Base-by-base conservation (phyloP, 345 rosid species). In the Aegle marmelos region DNA sequence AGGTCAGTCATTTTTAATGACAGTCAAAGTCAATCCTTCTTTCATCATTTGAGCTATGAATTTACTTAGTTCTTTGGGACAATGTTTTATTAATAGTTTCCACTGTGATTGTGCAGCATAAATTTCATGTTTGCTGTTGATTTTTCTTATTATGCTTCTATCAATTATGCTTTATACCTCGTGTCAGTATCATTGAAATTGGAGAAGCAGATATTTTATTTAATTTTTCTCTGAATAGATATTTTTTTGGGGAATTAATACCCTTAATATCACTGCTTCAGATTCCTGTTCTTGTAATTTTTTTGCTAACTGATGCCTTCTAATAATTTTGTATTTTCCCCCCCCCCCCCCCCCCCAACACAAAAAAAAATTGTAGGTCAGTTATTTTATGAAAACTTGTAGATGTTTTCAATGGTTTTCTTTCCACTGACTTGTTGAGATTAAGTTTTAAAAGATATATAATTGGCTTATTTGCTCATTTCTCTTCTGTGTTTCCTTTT, bases 1-100 rank as follows among this genome's bases (percentile, higher is more conserved):
- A 68, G 98, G 98, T 94, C 66, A 79, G 83, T 72, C 31, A 61
- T 75, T 75, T 67, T 36, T 56, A 21, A 19, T 36, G 10, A 22
- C 68, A 27, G 6, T 68, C 39, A 33, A 61, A 48, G 36, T 68
- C 19, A 56, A 67, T 16, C 14, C 21, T 68, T 67, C 59, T 37
- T 62, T 41, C 41, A 31, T 22, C 30, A n/a, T 33, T 53, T 65
- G 7, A 48, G 48, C 17, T 11, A 6, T 37, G 50, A 31, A 30
- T 68, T 27, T 45, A 7, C 68, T 64, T 17, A 14, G 22, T 31
- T 28, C 19, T 64, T 41, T 17, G 36, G 61, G 9, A 58, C n/a
- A 22, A 22, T 1, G 21, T n/a, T 53, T 9, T 10, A 53, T 70
- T 30, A 3, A 6, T 5, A 60, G 5, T 70, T 70, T 25, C 8